These are phyloP conservation scores for Syzygium malaccense DNA, from an alignment of 441 rosid genomes.

Conservation along the genomic window DNA sequence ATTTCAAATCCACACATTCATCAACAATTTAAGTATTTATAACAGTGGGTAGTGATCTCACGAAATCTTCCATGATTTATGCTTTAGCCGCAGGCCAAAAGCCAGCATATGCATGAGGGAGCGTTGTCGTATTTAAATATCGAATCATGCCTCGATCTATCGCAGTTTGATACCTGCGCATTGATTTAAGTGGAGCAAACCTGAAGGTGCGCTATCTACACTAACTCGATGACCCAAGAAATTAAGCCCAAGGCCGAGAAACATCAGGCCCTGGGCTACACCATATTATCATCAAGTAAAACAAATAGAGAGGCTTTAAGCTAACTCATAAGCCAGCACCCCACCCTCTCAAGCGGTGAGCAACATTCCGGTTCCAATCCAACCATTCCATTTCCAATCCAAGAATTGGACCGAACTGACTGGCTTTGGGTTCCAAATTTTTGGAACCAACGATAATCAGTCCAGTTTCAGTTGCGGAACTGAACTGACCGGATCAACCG, in stretches of 20 bases:
- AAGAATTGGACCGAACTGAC: too few relatives aligned
- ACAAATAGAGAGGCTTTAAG: not conserved
- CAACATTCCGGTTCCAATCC: too few relatives aligned
- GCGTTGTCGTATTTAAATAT: not conserved
- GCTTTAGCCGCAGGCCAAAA: not conserved
- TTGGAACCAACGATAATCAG: too few relatives aligned
- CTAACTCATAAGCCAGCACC: not conserved
- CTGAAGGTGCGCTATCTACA: too few relatives aligned
- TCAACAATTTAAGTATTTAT: not conserved
- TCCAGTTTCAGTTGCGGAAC: too few relatives aligned
- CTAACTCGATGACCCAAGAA: not conserved
- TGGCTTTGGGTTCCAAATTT: too few relatives aligned
- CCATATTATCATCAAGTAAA: not conserved
- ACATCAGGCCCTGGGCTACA: not conserved
- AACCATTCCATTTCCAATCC: too few relatives aligned
- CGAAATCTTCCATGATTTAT: not conserved
- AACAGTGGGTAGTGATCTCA: rapidly evolving
- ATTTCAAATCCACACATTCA: not conserved
- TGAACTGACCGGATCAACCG: too few relatives aligned
- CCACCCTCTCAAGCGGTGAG: not conserved
- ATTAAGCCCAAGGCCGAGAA: not conserved
- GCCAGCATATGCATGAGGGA: not conserved
- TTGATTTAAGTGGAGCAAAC: not conserved
- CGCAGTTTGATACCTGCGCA: not conserved
- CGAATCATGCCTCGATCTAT: not conserved